These are phyloP conservation scores for Trichoderma lentiforme DNA, from an alignment of 2,329 filamentous ascomycete species.

Conservation along the genomic window DNA sequence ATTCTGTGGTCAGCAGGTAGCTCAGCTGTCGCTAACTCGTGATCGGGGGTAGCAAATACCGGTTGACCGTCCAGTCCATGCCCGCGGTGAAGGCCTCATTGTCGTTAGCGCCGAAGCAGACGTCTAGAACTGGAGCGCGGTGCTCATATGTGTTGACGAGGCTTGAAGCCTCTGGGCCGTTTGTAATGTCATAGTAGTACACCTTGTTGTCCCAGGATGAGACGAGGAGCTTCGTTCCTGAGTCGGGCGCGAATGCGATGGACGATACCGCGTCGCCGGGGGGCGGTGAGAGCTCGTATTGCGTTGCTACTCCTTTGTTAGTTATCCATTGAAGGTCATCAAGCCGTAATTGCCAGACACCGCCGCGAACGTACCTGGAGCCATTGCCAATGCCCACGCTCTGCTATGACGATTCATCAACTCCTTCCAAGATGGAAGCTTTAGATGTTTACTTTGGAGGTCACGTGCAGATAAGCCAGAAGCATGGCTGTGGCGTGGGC, in stretches of 20 bases:
- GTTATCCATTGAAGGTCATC: not conserved
- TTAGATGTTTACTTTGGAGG: slow-evolving; percentile 36
- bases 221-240: slow-evolving; percentile 75
- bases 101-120: slow-evolving; percentile 83
- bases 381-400: slow-evolving; percentile 33
- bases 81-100: slow-evolving; percentile 82
- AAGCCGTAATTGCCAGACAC: not conserved
- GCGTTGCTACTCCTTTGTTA: slow-evolving; percentile 49
- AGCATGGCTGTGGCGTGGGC: slow-evolving; percentile 10
- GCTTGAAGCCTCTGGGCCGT: slow-evolving; percentile 50
- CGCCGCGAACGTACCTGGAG: slow-evolving; percentile 36
- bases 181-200: slow-evolving; percentile 78
- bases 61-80: slow-evolving; percentile 81
- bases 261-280: slow-evolving; percentile 86
- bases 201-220: slow-evolving; percentile 93
- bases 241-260: slow-evolving; percentile 76
- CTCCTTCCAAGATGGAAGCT: slow-evolving; percentile 22
- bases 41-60: slow-evolving; percentile 40
- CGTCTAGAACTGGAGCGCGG: slow-evolving; percentile 81
- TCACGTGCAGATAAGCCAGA: slow-evolving; percentile 35
- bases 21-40: not conserved
- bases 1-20: not conserved
- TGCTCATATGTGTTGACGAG: slow-evolving; percentile 74
- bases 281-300: slow-evolving; percentile 79
- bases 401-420: slow-evolving; percentile 21